Evolutionary conservation across 768 basidiomycete genomes (phyloP), one percentile per base, ranked within the genome.

Genomic region (Lactarius hatsudake): DNA sequence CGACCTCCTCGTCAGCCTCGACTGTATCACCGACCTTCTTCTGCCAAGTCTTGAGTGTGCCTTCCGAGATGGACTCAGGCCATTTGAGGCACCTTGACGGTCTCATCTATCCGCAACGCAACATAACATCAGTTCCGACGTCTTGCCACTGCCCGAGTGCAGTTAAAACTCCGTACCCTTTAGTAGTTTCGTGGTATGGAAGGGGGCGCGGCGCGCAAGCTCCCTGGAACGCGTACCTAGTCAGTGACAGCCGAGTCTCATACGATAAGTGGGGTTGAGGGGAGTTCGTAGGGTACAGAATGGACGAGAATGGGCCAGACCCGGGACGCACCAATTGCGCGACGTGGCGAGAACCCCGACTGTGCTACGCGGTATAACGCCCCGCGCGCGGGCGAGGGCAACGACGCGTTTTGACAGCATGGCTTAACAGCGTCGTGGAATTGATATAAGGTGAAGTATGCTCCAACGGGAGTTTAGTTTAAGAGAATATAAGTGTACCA

Each of bases 31-130:
- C 96, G 61, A 91, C 88, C 78, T 96, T 86, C 81, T 98, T 98
- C 72, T 85, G 82, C 94, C 94, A 99, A 32, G 91, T 83, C 80
- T 95, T 97, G 61, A 99, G 82, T 5, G 96, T 98, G 42, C 96
- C 96, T 78, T 99, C 96, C 43, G 93, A 93, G 78, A 98, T 98
- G 68, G 96, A 98, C 77, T 98, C 96, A n/a, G 32, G 96, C 93
- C 94, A 98, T 96, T 78, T 94, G 91, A 20, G 95, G 95, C 45
- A 98, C 95, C 80, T 96, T 94, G 70, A 98, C 85, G 63, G 89
- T 93, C 79, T 96, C 91, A 65, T 87, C 90, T 91, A 69, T n/a
- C 71, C 18, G 36, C 30, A 34, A 48, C 36, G 57, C 55, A 54
- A 53, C 60, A 63, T 26, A 20, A 40, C 23, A 40, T 69, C 61